Conservation (phyloP, 2,329 filamentous ascomycete genomes). For the Botryotinia globosa region DNA sequence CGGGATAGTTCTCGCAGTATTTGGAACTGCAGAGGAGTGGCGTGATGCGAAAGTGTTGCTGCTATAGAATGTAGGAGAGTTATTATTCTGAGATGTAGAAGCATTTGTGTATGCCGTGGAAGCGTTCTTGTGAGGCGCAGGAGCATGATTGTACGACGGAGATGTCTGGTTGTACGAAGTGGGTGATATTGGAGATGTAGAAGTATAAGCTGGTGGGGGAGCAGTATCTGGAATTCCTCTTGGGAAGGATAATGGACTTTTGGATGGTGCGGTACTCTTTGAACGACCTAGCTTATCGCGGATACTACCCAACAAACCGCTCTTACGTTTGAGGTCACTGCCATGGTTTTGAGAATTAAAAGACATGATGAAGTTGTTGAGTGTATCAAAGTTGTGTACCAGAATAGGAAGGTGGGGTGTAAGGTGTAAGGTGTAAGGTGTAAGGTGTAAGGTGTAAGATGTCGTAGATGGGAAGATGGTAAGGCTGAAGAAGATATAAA, state of each 20-base stretch:
- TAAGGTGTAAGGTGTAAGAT: not conserved
- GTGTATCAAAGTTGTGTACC: not conserved
- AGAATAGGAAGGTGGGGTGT: constrained; percentile 18
- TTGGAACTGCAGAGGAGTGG: not conserved
- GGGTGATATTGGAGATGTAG: not conserved
- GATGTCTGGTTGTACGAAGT: not conserved
- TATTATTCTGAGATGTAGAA: not conserved
- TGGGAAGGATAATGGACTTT: not conserved
- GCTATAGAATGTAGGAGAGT: not conserved
- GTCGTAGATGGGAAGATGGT: not conserved
- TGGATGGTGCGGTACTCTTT: not conserved
- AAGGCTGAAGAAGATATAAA: not conserved
- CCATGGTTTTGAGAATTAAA: not conserved
- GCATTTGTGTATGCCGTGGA: not conserved
- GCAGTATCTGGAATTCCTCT: not conserved
- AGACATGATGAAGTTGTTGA: constrained; percentile 14
- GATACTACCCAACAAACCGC: not conserved
- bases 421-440: not conserved
- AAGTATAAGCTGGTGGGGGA: constrained; percentile 4
- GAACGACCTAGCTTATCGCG: constrained; percentile 8
- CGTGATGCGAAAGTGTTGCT: not conserved
- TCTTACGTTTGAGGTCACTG: constrained; percentile 1
- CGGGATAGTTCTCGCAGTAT: not conserved
- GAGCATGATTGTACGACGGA: not conserved
- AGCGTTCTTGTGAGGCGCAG: not conserved